Evolutionary conservation across 805 yeast species (phyloP).

Genomic region (Grigorovia transvaalensis): DNA sequence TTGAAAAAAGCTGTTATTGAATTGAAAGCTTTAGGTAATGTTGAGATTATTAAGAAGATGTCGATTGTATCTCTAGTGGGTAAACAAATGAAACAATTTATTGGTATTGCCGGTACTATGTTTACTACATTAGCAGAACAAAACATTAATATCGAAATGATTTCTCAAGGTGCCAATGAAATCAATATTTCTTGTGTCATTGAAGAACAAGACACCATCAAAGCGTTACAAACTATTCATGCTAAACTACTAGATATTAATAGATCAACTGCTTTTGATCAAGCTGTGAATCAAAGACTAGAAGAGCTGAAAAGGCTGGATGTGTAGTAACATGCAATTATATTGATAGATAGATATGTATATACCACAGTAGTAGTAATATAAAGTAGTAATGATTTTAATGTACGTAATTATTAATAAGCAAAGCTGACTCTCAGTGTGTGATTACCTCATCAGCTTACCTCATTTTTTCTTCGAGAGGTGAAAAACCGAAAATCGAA

Average conservation of each 20-base stretch:
- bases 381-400: not conserved
- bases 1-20: constrained; percentile 69
- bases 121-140: constrained; percentile 89
- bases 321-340: constrained; percentile 5
- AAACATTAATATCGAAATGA: constrained; percentile 91
- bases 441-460: too few relatives aligned
- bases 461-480: too few relatives aligned
- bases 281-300: constrained; percentile 35
- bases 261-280: constrained; percentile 17
- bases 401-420: not conserved
- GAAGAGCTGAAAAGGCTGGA: constrained; percentile 35
- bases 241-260: constrained; percentile 51
- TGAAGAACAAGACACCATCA: constrained; percentile 67
- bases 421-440: too few relatives aligned
- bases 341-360: not conserved
- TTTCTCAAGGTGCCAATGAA: constrained; percentile 96
- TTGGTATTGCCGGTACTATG: constrained; percentile 97
- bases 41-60: constrained; percentile 79
- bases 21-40: constrained; percentile 70
- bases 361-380: not conserved
- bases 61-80: constrained; percentile 93
- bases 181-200: constrained; percentile 94
- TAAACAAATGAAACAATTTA: constrained; percentile 90
- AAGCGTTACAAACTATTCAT: constrained; percentile 81
- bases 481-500: too few relatives aligned